These are phyloP conservation scores for Lentinus brumalis DNA, from an alignment of 768 basidiomycete species.

Conservation along the genomic window DNA sequence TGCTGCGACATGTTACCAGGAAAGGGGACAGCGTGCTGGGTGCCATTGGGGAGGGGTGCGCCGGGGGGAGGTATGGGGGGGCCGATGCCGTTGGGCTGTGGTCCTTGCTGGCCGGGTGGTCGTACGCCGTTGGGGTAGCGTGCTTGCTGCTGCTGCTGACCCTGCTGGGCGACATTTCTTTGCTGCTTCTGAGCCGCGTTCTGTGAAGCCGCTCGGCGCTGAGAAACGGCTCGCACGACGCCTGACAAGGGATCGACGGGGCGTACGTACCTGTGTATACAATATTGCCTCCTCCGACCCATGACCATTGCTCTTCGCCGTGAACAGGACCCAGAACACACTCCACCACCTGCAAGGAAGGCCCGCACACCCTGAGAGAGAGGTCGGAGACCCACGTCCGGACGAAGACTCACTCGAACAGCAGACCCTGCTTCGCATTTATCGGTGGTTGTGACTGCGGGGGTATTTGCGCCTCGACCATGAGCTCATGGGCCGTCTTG, in stretches of 20 bases:
- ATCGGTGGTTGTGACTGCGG: slow-evolving; percentile 71
- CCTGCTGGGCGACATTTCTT: neutral
- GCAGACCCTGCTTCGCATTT: slow-evolving; percentile 78
- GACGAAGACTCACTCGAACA: slow-evolving; percentile 67
- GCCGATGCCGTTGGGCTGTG: slow-evolving; percentile 35
- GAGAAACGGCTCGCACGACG: slow-evolving; percentile 14
- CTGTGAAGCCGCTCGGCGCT: slow-evolving; percentile 29
- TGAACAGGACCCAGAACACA: slow-evolving; percentile 86
- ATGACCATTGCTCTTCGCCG: slow-evolving; percentile 69
- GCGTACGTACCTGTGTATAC: slow-evolving; percentile 63
- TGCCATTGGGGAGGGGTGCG: slow-evolving; percentile 24
- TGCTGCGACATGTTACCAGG: slow-evolving; percentile 32
- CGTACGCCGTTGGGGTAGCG: slow-evolving; percentile 16
- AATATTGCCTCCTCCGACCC: slow-evolving; percentile 72
- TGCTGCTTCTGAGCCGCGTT: slow-evolving; percentile 27
- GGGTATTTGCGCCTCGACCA: slow-evolving; percentile 66
- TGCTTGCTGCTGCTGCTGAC: slow-evolving; percentile 2
- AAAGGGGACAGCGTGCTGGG: slow-evolving; percentile 20
- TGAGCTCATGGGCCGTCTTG: slow-evolving; percentile 71
- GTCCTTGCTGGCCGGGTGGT: slow-evolving; percentile 22
- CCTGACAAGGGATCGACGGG: slow-evolving; percentile 13
- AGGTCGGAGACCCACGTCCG: neutral
- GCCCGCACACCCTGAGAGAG: slow-evolving; percentile 14
- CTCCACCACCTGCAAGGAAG: slow-evolving; percentile 74
- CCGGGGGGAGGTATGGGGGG: slow-evolving; percentile 14